phyloP scores from a whole-genome alignment of 805 yeast genomes.

The Pichia paraexigua region DNA sequence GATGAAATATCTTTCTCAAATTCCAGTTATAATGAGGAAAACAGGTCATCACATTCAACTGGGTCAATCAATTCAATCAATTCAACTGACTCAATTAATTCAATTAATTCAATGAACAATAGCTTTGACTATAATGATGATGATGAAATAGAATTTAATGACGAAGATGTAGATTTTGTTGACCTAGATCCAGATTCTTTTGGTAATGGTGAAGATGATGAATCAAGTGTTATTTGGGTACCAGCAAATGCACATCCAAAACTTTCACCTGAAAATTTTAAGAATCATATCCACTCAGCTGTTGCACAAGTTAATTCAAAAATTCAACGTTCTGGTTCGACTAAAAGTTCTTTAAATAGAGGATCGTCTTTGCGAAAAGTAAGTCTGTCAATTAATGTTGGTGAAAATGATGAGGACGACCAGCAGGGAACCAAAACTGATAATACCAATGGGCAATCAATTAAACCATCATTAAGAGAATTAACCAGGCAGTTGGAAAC shows the following conservation, averaged over 20 bases:
- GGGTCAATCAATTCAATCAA: background rate
- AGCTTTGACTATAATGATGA: background rate
- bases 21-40: background rate
- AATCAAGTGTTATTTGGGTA: slow-evolving; percentile 63
- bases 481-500: slow-evolving; percentile 69
- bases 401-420: background rate
- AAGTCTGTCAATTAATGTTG: background rate
- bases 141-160: slow-evolving; percentile 20
- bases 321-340: slow-evolving; percentile 22
- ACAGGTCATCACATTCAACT: background rate
- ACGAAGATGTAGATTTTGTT: slow-evolving; percentile 11
- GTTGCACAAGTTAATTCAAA: slow-evolving; percentile 41
- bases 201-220: slow-evolving; percentile 5
- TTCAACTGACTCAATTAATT: background rate
- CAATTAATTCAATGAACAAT: background rate
- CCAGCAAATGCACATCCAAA: slow-evolving; percentile 94
- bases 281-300: slow-evolving; percentile 55
- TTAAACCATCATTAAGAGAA: slow-evolving; percentile 59
- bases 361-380: background rate
- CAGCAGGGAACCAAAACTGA: background rate
- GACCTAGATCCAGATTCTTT: slow-evolving; percentile 12
- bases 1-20: background rate
- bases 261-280: slow-evolving; percentile 83
- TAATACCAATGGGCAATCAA: background rate
- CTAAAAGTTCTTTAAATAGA: slow-evolving; percentile 20